Conservation (phyloP, 768 basidiomycete genomes). For the Myochromella boudieri region DNA sequence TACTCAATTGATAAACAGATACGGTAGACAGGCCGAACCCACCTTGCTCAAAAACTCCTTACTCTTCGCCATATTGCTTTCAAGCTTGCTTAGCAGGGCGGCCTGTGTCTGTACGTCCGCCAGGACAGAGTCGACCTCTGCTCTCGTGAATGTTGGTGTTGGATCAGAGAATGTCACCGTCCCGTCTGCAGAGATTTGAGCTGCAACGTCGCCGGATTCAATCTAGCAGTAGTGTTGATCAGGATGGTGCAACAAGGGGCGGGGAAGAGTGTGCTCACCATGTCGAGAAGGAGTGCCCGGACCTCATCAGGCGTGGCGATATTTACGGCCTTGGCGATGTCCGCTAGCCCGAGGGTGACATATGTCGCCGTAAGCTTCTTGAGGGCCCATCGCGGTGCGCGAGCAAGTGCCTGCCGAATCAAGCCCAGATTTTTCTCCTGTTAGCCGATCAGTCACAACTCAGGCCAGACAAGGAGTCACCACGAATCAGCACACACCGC, state of each 20-base stretch:
- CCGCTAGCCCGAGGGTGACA: conserved; percentile 69
- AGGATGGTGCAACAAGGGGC: not conserved
- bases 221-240: conserved; percentile 43
- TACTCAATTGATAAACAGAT: not conserved
- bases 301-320: conserved; percentile 56
- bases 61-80: conserved; percentile 58
- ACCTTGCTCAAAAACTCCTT: conserved; percentile 78
- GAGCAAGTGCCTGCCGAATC: conserved; percentile 60
- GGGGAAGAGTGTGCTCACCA: conserved; percentile 48
- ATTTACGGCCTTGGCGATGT: conserved; percentile 61
- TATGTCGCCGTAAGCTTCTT: conserved; percentile 83
- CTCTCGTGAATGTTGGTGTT: conserved; percentile 54
- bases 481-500: conserved; percentile 38
- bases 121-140: conserved; percentile 61
- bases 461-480: not conserved
- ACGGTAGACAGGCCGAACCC: conserved; percentile 13
- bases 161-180: conserved; percentile 77
- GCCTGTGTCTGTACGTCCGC: conserved; percentile 55
- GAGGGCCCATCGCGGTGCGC: conserved; percentile 76
- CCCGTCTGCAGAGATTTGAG: conserved; percentile 62
- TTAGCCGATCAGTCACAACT: not conserved
- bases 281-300: conserved; percentile 60
- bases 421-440: conserved; percentile 78
- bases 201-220: conserved; percentile 67
- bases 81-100: conserved; percentile 44